These are phyloP conservation scores for Cymbopogon citratus DNA, from an alignment of 176 grass and related monocot species.

Conservation along the genomic window DNA sequence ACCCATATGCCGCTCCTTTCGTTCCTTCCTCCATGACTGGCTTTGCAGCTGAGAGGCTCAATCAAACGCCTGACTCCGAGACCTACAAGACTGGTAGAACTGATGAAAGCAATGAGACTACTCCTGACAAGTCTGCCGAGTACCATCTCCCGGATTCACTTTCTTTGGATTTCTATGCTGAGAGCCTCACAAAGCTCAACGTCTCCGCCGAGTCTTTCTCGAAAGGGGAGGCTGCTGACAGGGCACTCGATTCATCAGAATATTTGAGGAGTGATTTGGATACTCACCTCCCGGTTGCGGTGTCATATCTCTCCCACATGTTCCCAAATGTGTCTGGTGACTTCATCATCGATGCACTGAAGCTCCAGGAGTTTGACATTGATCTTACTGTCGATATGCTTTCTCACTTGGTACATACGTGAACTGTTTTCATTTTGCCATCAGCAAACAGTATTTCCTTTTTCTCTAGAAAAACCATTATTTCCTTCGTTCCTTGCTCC, in stretches of 20 bases:
- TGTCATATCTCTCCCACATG: slow-evolving; percentile 36
- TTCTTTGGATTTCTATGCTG: slow-evolving; percentile 33
- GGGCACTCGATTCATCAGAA: neutral
- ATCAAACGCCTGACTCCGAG: neutral
- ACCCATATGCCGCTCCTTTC: slow-evolving; percentile 59
- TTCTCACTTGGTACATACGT: slow-evolving; percentile 35
- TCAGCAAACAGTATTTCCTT: neutral
- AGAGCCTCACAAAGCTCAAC: slow-evolving; percentile 36
- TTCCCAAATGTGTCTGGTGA: slow-evolving; percentile 59
- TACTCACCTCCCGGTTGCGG: neutral
- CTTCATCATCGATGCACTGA: slow-evolving; percentile 43
- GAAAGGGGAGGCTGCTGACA: slow-evolving; percentile 11
- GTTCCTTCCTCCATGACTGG: slow-evolving; percentile 29
- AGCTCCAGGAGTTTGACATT: slow-evolving; percentile 29
- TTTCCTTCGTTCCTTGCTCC: neutral
- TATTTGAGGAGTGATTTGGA: neutral
- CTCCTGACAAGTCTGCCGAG: slow-evolving; percentile 28
- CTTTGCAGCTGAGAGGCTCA: neutral
- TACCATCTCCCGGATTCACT: slow-evolving; percentile 40
- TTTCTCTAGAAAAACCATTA: too few species aligned
- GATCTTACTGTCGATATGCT: slow-evolving; percentile 42
- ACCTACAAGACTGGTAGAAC: neutral
- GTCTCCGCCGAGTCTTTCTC: slow-evolving; percentile 34
- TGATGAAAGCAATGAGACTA: neutral
- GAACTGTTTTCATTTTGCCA: neutral